Base-by-base conservation (phyloP, 441 rosid genomes). In the Eutrema salsugineum region DNA sequence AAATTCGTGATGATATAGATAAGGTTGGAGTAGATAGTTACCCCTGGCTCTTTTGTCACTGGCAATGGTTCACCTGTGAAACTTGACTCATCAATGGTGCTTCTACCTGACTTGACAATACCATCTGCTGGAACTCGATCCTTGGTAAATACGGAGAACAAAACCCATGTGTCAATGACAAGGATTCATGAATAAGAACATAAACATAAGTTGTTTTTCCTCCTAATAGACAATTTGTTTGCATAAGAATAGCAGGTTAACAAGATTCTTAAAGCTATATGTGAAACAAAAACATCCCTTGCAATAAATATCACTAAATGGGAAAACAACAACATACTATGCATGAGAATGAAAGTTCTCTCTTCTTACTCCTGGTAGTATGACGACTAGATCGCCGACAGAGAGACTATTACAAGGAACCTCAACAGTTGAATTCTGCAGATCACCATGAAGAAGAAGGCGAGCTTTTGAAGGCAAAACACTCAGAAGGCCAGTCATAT, bases 31-130 rank as follows among this genome's bases (percentile, higher is more conserved):
- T 16, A 78, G 73, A 83, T 68, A 64, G 64, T 73, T 90, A 94
- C 99, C 97, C 96, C 97, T 6, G 87, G 82, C 42, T 87, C 70
- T 84, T 94, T 94, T 71, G 96, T 94, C 74, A 85, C 97, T 30
- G 97, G 97, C 88, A 94, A 75, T 55, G 97, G 97, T 87, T 94
- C 99, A 72, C 99, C 99, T 8, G 97, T 91, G 81, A 94, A 94
- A 84, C 96, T 90, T 70, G 99, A 92, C 79, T 91, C 99, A 62
- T 94, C 97, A 73, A 94, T 79, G 28, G 90, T 79, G 77, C 99
- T 94, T 85, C 97, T 91, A 72, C 99, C 99, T 50, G 91, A 91
- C 88, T 77, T 91, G 76, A 92, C 97, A 36, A 87, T 78, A 71
- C 97, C 99, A 81, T 94, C 99, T 22, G 94, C 96, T 43, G 99